Evolutionary conservation across 1,284 basidiomycete species (phyloP).

Genomic region (Cryptococcus sp.): DNA sequence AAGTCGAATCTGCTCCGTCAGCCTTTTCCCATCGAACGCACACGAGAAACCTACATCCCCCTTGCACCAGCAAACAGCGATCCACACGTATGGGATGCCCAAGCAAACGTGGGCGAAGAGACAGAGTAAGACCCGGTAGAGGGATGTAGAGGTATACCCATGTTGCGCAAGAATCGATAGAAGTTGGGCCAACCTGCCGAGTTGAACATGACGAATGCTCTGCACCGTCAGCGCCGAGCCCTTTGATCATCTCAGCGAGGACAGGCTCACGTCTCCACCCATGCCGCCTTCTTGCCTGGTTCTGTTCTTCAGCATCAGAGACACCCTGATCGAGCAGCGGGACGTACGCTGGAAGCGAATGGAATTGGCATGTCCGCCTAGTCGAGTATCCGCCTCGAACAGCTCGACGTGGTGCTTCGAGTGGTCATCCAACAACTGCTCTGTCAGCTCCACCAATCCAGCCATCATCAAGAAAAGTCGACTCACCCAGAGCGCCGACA

Average conservation of each 20-base stretch:
- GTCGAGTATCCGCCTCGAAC: slow-evolving; percentile 61
- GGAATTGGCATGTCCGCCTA: slow-evolving; percentile 73
- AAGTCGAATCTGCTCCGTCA: slow-evolving; percentile 50
- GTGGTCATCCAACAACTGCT: slow-evolving; percentile 61
- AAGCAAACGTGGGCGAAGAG: not conserved
- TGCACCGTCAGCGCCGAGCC: not conserved
- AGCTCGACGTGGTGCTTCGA: slow-evolving; percentile 70
- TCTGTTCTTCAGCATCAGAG: slow-evolving; percentile 6
- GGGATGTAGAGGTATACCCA: not conserved
- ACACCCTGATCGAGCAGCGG: not conserved
- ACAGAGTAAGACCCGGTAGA: not conserved
- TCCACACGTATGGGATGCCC: not conserved
- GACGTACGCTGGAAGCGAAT: slow-evolving; percentile 52
- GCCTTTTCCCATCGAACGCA: no score
- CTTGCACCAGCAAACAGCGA: not conserved
- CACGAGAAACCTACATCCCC: not conserved
- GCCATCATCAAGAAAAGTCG: no score
- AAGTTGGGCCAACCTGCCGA: not conserved
- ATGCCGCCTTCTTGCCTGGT: slow-evolving; percentile 49
- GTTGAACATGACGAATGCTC: slow-evolving; percentile 6
- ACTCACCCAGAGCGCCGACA: slow-evolving; percentile 69
- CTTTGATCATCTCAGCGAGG: not conserved
- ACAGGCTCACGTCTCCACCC: slow-evolving; percentile 59
- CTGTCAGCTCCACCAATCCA: no score
- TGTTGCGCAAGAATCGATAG: not conserved